These are phyloP conservation scores for Kazachstania sp. DNA, from an alignment of 1,139 yeast species.

Conservation along the genomic window DNA sequence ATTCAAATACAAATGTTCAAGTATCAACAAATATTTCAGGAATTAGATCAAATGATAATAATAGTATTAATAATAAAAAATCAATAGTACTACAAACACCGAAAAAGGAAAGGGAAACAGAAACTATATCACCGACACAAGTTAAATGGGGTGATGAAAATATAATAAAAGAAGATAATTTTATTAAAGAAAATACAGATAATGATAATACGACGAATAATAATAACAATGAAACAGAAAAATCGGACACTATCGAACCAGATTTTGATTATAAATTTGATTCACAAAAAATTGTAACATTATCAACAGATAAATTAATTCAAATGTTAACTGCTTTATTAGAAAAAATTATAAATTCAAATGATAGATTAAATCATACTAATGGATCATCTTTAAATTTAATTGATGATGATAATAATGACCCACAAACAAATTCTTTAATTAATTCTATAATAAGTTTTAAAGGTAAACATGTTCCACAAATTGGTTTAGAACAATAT, in stretches of 20 bases:
- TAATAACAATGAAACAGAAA: slow-evolving; percentile 1
- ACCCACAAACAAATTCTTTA: neutral
- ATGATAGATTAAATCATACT: slow-evolving; percentile 52
- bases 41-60: neutral
- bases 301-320: slow-evolving; percentile 72
- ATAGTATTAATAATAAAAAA: neutral
- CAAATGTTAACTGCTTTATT: slow-evolving; percentile 77
- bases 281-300: slow-evolving; percentile 62
- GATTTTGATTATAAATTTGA: slow-evolving; percentile 10
- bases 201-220: neutral
- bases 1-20: neutral
- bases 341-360: slow-evolving; percentile 85
- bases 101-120: slow-evolving; percentile 1
- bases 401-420: neutral
- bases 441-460: slow-evolving; percentile 58
- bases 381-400: neutral
- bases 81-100: slow-evolving; percentile 1
- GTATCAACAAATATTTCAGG: neutral
- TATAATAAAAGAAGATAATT: neutral
- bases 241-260: slow-evolving; percentile 39
- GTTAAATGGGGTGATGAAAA: neutral
- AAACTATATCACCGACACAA: neutral
- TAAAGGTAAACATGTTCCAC: slow-evolving; percentile 94
- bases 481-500: slow-evolving; percentile 83
- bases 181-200: neutral